Conservation (phyloP, 306 rosid species). For the Cicer cuneatum region DNA sequence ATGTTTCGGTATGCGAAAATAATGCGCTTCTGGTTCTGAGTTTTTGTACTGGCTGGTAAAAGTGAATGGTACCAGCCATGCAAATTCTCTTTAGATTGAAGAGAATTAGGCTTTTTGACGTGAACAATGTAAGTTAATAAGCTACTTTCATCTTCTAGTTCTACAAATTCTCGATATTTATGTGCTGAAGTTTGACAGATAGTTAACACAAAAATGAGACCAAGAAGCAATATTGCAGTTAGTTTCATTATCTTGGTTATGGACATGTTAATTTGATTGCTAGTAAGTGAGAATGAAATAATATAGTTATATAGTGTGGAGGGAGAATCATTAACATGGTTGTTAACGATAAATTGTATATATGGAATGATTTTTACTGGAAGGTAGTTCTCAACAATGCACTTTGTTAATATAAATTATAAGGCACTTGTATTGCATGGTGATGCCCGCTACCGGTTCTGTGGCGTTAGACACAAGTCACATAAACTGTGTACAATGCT, state of each 20-base stretch:
- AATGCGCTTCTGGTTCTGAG: conserved; percentile 40
- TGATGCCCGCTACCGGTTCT: conserved; percentile 23
- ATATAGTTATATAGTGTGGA: background rate
- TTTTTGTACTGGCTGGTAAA: conserved; percentile 44
- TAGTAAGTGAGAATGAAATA: too few species aligned
- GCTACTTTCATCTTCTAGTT: conserved; percentile 18
- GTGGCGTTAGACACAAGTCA: background rate
- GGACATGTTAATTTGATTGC: background rate
- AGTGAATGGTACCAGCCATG: conserved; percentile 61
- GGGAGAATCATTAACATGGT: background rate
- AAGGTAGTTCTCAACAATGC: background rate
- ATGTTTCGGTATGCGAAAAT: conserved; percentile 56
- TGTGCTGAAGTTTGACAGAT: conserved; percentile 30
- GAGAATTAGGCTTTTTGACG: conserved; percentile 48
- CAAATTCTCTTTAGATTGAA: conserved; percentile 43
- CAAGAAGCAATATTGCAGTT: conserved; percentile 25
- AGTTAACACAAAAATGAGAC: conserved; percentile 25
- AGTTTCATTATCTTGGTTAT: conserved; percentile 25
- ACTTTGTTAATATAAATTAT: background rate
- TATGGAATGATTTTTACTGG: too few species aligned
- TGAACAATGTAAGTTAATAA: conserved; percentile 58
- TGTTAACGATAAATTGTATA: background rate
- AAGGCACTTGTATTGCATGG: conserved; percentile 45
- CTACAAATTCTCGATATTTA: background rate
- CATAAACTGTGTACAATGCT: background rate